Evolutionary conservation across 306 rosid genomes (phyloP), one percentile per base, ranked within the genome.

Genomic region (Quillaja saponaria): DNA sequence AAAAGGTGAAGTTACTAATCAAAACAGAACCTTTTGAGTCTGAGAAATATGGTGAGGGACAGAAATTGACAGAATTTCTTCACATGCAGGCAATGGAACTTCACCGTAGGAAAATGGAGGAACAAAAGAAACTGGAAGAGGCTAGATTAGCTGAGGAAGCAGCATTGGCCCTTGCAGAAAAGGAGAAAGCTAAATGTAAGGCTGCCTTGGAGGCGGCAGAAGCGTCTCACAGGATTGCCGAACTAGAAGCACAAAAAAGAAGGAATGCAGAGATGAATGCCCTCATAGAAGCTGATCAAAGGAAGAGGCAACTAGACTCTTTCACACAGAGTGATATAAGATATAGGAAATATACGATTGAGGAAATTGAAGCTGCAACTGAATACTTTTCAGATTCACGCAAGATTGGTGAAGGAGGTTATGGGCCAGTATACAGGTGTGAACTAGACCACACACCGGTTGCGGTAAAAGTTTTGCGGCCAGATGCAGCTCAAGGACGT

Each of bases 401-500:
- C 52, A 87, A 85, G 71, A 80, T 90, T 10, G 96, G 97, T 0
- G 97, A 90, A 83, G 96, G 97, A 49, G 96, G 96, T 45, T 90
- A 87, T 49, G 97, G 96, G 7, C 96, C 97, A 0, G 96, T 87
- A 17, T 90, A 60, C 61, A 73, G 67, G 54, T 72, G 84, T 46
- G 85, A 85, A 65, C 76, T 90, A 46, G 95, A 85, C 71, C 96
- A 87, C 81, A 90, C 97, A 0, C 56, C 65, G 9, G 96, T 90
- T 12, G 97, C 97, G 10, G 68, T 90, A 18, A 90, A 90, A 76
- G 83, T 87, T 58, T 79, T 87, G 4, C 80, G 79, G 31, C 87
- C 92, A 9, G 88, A 79, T 51, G 95, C 97, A 44, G 82, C 90
- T 66, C 96, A 90, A 34, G 97, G 97, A 52, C 40, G 82, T 6